Evolutionary conservation across 202 grass and related monocot species (phyloP), one percentile per base, ranked within the genome.

Genomic region (Tripidium arundinaceum): DNA sequence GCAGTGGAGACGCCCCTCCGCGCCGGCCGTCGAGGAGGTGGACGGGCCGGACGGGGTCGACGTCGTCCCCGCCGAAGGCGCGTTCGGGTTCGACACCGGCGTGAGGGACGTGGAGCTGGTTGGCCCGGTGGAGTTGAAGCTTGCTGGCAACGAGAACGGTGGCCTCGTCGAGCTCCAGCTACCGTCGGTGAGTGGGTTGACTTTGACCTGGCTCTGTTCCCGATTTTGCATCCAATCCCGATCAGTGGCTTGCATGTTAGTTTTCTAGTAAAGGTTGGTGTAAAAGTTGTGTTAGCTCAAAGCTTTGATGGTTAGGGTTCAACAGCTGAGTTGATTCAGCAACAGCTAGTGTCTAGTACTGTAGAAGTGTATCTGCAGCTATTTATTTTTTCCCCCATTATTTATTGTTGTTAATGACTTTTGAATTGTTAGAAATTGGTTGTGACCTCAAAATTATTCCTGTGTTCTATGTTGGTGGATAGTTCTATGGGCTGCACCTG

Each of bases 51-150:
- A 91, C 18, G 92, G 89, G 29, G 43, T 84, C 77, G 93, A 99
- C 85, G 69, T 93, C 70, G 40, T 90, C 57, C 80, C 85, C 59
- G 87, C 85, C 33, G 65, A 86, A 1, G 88, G 83, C 18, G 77
- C 75, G 11, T 49, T 62, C n/a, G 67, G 34, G 13, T 80, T 90
- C 46, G 52, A 19, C 15, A 29, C 81, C 0, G 88, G 86, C 43
- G 87, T 99, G 7, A 89, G 86, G 82, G 83, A 89, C 49, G 57
- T 99, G 6, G 92, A 96, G 41, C 78, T 99, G 31, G 72, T 86
- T 4, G 96, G 96, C 6, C 96, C 96, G 43, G 62, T 99, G n/a
- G 84, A 99, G 61, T 40, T 99, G 75, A 76, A 76, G 27, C 71
- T 95, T 54, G 60, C 79, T 15, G 82, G 66, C 12, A 69, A 75